phyloP scores from a whole-genome alignment of 1,139 yeast genomes.

The Pichia sp. region DNA sequence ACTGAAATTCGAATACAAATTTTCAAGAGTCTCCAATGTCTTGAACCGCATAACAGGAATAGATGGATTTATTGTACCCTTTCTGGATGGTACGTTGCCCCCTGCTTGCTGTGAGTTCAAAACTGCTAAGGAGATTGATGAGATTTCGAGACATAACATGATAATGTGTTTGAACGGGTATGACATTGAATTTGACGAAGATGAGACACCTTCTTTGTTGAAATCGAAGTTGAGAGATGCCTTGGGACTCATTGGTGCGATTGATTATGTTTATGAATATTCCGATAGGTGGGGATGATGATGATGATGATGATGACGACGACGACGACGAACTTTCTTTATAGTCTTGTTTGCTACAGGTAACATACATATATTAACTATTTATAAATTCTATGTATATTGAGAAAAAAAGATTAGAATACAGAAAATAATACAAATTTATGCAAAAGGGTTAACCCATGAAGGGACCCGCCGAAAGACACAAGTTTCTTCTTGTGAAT shows the following conservation, averaged over 20 bases:
- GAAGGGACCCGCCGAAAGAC: slow-evolving; percentile 90
- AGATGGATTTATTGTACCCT: neutral
- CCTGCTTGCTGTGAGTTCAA: neutral
- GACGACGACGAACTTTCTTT: neutral
- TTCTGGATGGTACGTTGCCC: neutral
- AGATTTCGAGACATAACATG: neutral
- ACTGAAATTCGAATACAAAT: neutral
- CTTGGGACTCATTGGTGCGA: neutral
- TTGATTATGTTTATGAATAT: neutral
- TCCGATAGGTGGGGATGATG: neutral
- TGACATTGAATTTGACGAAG: neutral
- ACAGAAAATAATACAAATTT: neutral
- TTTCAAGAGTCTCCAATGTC: neutral
- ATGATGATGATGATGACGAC: too few relatives aligned
- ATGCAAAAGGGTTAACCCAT: slow-evolving; percentile 18
- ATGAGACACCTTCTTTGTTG: neutral
- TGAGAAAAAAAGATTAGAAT: neutral
- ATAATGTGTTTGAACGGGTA: neutral
- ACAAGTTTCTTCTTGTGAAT: slow-evolving; percentile 84
- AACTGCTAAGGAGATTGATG: neutral
- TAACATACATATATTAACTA: neutral
- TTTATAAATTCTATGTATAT: neutral
- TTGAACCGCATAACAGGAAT: neutral
- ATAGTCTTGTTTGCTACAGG: neutral
- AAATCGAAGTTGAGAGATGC: neutral